These are phyloP conservation scores for Chimonanthus salicifolius DNA, from an alignment of 164 flowering plant genomes.

Conservation along the genomic window DNA sequence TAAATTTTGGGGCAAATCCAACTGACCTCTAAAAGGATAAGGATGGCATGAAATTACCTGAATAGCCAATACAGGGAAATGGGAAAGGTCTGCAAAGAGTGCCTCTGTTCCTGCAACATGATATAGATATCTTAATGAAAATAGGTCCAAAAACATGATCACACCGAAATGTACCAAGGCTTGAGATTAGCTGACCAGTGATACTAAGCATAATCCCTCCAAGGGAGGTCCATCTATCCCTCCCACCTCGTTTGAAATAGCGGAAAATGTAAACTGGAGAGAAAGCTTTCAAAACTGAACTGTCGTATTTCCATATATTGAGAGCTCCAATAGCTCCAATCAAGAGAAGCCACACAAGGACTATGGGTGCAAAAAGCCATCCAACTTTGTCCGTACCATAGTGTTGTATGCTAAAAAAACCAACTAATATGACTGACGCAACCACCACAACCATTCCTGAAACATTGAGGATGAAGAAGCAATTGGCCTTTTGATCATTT, in stretches of 20 bases:
- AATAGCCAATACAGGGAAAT: constrained; percentile 82
- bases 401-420: constrained; percentile 94
- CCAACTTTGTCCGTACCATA: constrained; percentile 93
- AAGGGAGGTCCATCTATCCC: constrained; percentile 65
- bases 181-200: constrained; percentile 49
- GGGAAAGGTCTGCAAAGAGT: constrained; percentile 87
- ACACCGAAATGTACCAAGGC: neutral
- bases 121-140: constrained; percentile 1
- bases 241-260: constrained; percentile 60
- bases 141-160: neutral
- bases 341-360: constrained; percentile 84
- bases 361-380: constrained; percentile 96
- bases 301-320: constrained; percentile 79
- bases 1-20: neutral
- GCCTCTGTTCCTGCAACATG: constrained; percentile 85
- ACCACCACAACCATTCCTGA: constrained; percentile 84
- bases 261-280: constrained; percentile 77
- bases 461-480: constrained; percentile 6
- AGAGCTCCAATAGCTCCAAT: constrained; percentile 88
- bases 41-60: constrained; percentile 24
- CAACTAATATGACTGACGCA: constrained; percentile 70
- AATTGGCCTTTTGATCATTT: neutral
- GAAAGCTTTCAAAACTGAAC: constrained; percentile 72
- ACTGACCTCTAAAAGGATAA: neutral
- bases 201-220: constrained; percentile 96